Conservation (phyloP, 2,329 filamentous ascomycete species). For the Chaetomium olivaceum region DNA sequence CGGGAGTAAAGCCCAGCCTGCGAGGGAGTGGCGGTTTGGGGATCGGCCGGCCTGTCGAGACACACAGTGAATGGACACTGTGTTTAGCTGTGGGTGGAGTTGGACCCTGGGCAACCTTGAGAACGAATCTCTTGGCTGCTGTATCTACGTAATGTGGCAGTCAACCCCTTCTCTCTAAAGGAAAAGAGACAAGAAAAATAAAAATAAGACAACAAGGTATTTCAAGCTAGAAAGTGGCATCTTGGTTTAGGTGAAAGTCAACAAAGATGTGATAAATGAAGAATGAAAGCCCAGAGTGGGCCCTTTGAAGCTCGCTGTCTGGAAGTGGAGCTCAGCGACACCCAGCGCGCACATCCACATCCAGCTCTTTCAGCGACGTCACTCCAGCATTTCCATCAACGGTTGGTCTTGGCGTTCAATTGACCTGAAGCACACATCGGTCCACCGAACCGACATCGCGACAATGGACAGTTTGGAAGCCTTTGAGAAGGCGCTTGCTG, state of each 20-base stretch:
- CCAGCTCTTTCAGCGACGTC: conserved; percentile 4
- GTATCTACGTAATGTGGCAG: no score
- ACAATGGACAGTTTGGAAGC: conserved; percentile 37
- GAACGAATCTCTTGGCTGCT: no score
- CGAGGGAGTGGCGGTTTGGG: not conserved
- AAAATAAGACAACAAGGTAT: no score
- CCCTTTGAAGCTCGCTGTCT: not conserved
- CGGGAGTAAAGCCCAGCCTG: not conserved
- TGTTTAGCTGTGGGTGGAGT: not conserved
- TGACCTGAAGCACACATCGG: not conserved
- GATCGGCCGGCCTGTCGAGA: not conserved
- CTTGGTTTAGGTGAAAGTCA: no score
- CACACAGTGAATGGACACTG: conserved; percentile 6
- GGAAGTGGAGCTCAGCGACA: not conserved
- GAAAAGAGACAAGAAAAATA: no score
- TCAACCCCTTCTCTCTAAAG: no score
- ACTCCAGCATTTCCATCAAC: conserved; percentile 7
- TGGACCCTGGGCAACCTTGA: not conserved
- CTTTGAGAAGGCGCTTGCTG: conserved; percentile 44
- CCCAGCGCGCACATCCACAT: conserved; percentile 7
- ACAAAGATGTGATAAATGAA: not conserved
- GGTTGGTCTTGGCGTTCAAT: conserved; percentile 12
- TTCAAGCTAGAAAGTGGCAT: no score
- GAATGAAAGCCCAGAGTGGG: no score
- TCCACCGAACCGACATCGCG: not conserved